These are phyloP conservation scores for Aspergillus bridgeri DNA, from an alignment of 495 filamentous ascomycete species.

Conservation along the genomic window DNA sequence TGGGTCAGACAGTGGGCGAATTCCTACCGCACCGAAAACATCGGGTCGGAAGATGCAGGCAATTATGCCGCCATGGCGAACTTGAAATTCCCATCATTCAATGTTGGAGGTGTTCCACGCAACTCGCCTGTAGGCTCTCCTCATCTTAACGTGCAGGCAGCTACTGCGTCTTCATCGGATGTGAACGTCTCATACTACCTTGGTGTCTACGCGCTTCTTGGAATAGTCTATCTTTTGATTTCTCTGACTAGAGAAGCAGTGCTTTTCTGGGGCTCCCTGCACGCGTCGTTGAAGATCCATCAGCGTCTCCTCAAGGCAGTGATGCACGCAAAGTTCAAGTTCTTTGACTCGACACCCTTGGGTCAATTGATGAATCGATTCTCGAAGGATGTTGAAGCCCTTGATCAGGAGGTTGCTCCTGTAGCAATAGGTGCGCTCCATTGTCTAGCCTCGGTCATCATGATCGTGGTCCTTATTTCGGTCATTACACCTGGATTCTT, in stretches of 20 bases:
- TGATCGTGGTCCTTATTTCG: conserved; percentile 88
- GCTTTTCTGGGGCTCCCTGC: conserved; percentile 88
- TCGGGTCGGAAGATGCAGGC: conserved; percentile 25
- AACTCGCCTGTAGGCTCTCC: conserved; percentile 28
- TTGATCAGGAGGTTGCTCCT: conserved; percentile 95
- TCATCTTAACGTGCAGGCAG: conserved; percentile 25
- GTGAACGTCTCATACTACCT: conserved; percentile 86
- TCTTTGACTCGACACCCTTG: conserved; percentile 95
- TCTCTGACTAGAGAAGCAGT: conserved; percentile 78
- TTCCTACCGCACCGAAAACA: conserved; percentile 44
- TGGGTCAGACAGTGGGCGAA: conserved; percentile 95
- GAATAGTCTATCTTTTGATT: conserved; percentile 65
- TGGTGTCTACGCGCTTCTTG: conserved; percentile 74
- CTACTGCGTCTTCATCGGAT: conserved; percentile 33
- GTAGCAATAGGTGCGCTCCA: conserved; percentile 74
- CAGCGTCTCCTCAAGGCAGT: conserved; percentile 72
- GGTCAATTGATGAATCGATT: conserved; percentile 99
- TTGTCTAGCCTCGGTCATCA: conserved; percentile 71
- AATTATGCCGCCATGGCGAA: conserved; percentile 40
- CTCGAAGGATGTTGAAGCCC: conserved; percentile 91
- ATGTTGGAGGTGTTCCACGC: conserved; percentile 37
- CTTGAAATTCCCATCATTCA: conserved; percentile 42
- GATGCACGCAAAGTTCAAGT: conserved; percentile 87
- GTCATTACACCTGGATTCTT: conserved; percentile 91
- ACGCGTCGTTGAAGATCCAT: conserved; percentile 85